phyloP scores from a whole-genome alignment of 352 stramenopile species.

The Stephanocyclus meneghinianus region DNA sequence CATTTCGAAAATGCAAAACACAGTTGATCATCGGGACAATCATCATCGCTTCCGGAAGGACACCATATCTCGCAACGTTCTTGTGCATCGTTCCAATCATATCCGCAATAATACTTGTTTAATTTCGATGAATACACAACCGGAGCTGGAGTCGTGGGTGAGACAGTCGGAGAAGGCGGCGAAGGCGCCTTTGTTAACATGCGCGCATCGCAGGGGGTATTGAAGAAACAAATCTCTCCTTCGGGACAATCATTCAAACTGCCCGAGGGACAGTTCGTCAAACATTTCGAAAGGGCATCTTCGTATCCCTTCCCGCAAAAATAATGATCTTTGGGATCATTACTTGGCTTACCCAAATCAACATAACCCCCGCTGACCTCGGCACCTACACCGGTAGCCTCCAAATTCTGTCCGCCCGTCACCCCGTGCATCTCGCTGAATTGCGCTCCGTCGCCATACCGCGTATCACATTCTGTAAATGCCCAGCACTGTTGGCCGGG shows the following conservation, averaged over 20 bases:
- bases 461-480: slow-evolving; percentile 58
- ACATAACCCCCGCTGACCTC: slow-evolving; percentile 40
- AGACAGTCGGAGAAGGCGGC: slow-evolving; percentile 41
- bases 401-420: slow-evolving; percentile 33
- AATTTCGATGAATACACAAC: slow-evolving; percentile 51
- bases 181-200: slow-evolving; percentile 42
- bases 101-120: slow-evolving; percentile 66
- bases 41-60: slow-evolving; percentile 54
- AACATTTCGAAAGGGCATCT: slow-evolving; percentile 68
- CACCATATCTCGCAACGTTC: slow-evolving; percentile 61
- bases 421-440: slow-evolving; percentile 48
- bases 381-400: slow-evolving; percentile 35
- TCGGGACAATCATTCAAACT: slow-evolving; percentile 72
- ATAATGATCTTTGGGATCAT: slow-evolving; percentile 72
- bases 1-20: slow-evolving; percentile 62
- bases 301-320: slow-evolving; percentile 82
- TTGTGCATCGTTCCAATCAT: slow-evolving; percentile 63
- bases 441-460: slow-evolving; percentile 38
- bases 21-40: slow-evolving; percentile 56
- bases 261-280: slow-evolving; percentile 68
- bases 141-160: slow-evolving; percentile 49
- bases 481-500: slow-evolving; percentile 62
- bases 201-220: slow-evolving; percentile 77
- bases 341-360: slow-evolving; percentile 42
- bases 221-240: slow-evolving; percentile 77